Percentiles rank a stretch among this genome's conserved stretches.
These are phyloP conservation scores for Aschersonia sp. DNA, from an alignment of 2,329 filamentous ascomycete species.

Conservation along the genomic window DNA sequence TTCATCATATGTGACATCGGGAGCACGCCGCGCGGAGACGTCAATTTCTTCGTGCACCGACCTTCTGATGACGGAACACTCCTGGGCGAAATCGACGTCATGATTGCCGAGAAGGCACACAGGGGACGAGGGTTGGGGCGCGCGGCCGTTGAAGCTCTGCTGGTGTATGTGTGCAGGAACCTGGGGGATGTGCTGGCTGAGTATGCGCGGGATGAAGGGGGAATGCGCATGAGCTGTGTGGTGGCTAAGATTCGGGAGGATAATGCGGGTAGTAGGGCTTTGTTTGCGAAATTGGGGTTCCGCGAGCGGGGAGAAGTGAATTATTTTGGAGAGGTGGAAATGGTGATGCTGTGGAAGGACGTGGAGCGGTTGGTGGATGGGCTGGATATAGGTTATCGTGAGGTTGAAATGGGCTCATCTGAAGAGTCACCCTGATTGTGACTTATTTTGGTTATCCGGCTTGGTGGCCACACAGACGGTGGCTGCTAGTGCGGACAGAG, in stretches of 20 bases:
- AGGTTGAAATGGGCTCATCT: constrained; percentile 4
- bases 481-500: too few species aligned
- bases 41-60: constrained; percentile 64
- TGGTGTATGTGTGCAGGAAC: constrained; percentile 51
- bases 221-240: constrained; percentile 15
- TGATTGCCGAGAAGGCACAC: constrained; percentile 52
- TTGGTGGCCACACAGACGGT: too few species aligned
- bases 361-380: constrained; percentile 8
- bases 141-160: constrained; percentile 50
- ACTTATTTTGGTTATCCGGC: too few species aligned
- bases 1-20: constrained; percentile 60
- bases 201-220: constrained; percentile 13
- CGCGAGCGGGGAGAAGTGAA: constrained; percentile 34
- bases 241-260: constrained; percentile 44
- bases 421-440: too few species aligned
- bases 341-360: constrained; percentile 25
- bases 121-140: constrained; percentile 52
- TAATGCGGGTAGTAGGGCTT: constrained; percentile 35
- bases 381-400: constrained; percentile 6
- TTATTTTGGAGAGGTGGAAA: constrained; percentile 45
- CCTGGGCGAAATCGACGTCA: constrained; percentile 70
- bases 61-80: constrained; percentile 4
- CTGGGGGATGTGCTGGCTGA: constrained; percentile 36
- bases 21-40: constrained; percentile 35
- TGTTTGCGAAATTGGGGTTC: constrained; percentile 40